These are phyloP conservation scores for Pisolithus tinctorius DNA, from an alignment of 768 basidiomycete species.

Conservation along the genomic window DNA sequence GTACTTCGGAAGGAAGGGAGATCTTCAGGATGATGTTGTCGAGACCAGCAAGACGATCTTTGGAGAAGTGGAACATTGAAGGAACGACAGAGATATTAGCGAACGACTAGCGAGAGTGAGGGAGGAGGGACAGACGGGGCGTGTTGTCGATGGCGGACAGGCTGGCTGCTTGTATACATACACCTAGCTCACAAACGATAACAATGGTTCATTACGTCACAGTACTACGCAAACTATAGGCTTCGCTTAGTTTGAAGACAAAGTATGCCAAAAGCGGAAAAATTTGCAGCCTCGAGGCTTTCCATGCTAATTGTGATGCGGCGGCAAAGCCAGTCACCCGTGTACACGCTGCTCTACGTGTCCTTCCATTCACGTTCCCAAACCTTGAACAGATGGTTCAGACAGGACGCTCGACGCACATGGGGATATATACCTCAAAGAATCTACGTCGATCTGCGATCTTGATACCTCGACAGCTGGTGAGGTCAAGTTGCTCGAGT, in stretches of 20 bases:
- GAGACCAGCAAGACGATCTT: conserved; percentile 38
- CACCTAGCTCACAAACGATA: background rate
- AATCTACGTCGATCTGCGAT: conserved; percentile 56
- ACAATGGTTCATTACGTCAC: background rate
- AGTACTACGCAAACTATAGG: background rate
- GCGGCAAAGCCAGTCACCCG: background rate
- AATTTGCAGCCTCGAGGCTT: no score
- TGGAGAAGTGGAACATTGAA: conserved; percentile 30
- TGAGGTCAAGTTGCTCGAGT: conserved; percentile 53
- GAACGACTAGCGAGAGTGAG: background rate
- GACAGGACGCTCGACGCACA: background rate
- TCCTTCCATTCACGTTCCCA: conserved; percentile 18
- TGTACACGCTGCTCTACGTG: background rate
- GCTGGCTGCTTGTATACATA: background rate
- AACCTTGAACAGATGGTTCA: conserved; percentile 8
- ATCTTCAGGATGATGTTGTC: conserved; percentile 34
- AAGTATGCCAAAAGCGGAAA: background rate
- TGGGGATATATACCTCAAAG: conserved; percentile 43
- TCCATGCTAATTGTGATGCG: no score
- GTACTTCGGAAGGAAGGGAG: conserved; percentile 21
- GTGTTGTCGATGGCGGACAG: background rate
- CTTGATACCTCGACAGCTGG: conserved; percentile 57
- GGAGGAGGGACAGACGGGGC: background rate
- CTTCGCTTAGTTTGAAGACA: background rate
- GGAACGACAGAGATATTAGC: conserved; percentile 7